A percentile compares a stretch with the other conserved stretches of the same genome.
Conservation (phyloP, 164 flowering plant species). For the Hamamelis virginiana region DNA sequence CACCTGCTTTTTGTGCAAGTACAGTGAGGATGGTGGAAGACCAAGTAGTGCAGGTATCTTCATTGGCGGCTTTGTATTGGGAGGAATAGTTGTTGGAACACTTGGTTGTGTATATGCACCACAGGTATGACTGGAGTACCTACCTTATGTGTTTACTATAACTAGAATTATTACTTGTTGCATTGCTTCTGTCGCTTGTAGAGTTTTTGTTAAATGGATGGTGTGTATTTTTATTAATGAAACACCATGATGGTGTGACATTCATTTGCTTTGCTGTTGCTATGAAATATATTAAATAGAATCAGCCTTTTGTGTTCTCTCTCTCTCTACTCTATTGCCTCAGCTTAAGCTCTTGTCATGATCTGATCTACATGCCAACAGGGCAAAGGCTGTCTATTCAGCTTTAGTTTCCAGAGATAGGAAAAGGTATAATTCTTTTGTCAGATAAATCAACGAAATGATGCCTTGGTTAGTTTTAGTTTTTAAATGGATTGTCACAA, state of each 20-base stretch:
- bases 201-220: too few relatives aligned
- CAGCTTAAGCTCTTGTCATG: background rate
- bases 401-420: too few relatives aligned
- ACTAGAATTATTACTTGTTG: background rate
- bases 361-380: background rate
- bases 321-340: too few relatives aligned
- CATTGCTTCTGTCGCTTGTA: background rate
- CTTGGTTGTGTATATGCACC: conserved; percentile 24
- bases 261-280: too few relatives aligned
- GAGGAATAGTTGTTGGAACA: conserved; percentile 23
- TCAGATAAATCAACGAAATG: too few relatives aligned
- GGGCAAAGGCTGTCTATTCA: background rate
- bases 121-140: conserved; percentile 10
- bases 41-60: conserved; percentile 15
- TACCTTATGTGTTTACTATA: background rate
- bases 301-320: too few relatives aligned
- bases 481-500: too few relatives aligned
- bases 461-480: too few relatives aligned
- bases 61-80: conserved; percentile 24
- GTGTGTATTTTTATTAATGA: too few relatives aligned
- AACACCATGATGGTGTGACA: too few relatives aligned
- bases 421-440: too few relatives aligned
- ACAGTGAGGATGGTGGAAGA: conserved; percentile 16
- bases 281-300: too few relatives aligned
- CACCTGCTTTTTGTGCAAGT: conserved; percentile 1